Base-by-base conservation (phyloP, 768 basidiomycete species). In the Russula olivacea region DNA sequence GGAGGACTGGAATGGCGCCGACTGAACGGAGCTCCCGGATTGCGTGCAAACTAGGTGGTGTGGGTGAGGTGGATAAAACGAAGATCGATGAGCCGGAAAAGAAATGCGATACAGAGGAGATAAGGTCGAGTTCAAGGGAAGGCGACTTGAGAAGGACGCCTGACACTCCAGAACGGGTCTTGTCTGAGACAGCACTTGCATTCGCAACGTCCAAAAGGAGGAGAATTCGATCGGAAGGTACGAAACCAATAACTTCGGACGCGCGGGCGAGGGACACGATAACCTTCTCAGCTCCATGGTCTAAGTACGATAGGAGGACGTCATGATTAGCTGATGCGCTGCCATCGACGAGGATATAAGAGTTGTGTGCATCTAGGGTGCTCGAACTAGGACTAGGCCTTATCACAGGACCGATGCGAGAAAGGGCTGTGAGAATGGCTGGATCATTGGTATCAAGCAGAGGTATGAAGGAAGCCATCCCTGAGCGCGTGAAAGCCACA, bases 141-240 rank as follows among this genome's bases (percentile, higher is more conserved):
- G 83, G 79, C 2, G 87, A 85, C 72, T 91, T 92, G 71, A 93
- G 82, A 48, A 93, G 78, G 5, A 93, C 86, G 56, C 89, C 91
- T 34, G 89, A 88, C 58, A 91, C 84, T 19, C 83, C 84, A 68
- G 79, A 84, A 32, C 88, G 83, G 55, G 89, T 79, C 66, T 80
- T 86, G 72, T 91, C 88, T 5, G 88, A 83, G 40, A 93, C 84
- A 19, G 89, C 85, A 67, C 82, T 88, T 65, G 84, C 83, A 66
- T 84, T 87, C 60, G 78, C 83, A 34, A 85, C 85, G 66, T 90
- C 89, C 61, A 95, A 80, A 32, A 91, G 80, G 56, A 97, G 80
- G 49, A 91, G 72, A 58, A 98, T 76, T 19, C 93, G 82, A 23
- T 89, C 81, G 3, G 84, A 74, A 3, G 91, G 89, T 32, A 96